These are phyloP conservation scores for Pseudogymnoascus sp. DNA, from an alignment of 2,329 filamentous ascomycete genomes.

Conservation along the genomic window DNA sequence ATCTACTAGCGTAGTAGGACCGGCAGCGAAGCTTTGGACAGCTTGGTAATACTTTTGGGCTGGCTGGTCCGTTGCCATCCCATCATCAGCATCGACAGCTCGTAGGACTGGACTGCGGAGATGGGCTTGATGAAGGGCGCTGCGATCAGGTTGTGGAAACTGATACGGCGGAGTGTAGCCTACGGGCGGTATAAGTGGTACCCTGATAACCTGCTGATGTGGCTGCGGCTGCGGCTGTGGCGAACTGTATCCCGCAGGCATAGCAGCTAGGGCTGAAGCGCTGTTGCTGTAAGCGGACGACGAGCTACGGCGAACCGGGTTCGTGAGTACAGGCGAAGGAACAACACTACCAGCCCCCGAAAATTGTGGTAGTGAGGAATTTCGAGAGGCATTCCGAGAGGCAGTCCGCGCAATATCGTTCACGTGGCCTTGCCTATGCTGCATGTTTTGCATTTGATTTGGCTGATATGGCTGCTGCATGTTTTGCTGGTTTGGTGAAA, in stretches of 20 bases:
- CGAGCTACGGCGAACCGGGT: neutral
- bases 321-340: neutral
- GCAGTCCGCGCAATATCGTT: neutral
- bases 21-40: constrained; percentile 43
- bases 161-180: constrained; percentile 12
- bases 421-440: neutral
- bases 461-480: constrained; percentile 3
- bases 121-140: constrained; percentile 52
- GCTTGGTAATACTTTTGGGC: constrained; percentile 44
- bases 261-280: neutral
- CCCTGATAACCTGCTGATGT: neutral
- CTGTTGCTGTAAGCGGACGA: neutral
- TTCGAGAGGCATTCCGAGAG: neutral
- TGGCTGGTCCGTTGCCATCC: constrained; percentile 22
- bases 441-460: neutral
- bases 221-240: neutral
- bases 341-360: neutral
- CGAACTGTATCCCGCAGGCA: neutral
- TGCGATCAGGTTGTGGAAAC: constrained; percentile 37
- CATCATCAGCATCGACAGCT: constrained; percentile 12
- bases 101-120: constrained; percentile 44
- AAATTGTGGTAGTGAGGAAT: neutral
- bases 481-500: neutral
- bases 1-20: constrained; percentile 32
- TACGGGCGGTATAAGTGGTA: neutral